phyloP scores from a whole-genome alignment of 140 eudicot genomes.

The Artemisia princeps region DNA sequence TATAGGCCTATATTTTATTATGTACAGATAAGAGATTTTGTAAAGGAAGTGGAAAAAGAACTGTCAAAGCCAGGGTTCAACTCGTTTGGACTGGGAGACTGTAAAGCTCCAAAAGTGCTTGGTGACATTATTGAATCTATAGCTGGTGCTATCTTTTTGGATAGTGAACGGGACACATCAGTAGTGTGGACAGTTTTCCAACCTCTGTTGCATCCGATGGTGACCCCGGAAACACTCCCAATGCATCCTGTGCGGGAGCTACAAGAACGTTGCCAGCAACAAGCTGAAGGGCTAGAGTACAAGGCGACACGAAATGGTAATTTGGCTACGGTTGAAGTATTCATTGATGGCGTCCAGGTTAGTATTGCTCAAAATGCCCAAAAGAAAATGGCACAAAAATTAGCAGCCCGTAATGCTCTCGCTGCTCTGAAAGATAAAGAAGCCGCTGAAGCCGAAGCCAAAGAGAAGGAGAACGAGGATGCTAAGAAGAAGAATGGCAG shows the following conservation, averaged over 20 bases:
- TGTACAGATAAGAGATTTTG: slow-evolving; percentile 81
- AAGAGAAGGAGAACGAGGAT: slow-evolving; percentile 38
- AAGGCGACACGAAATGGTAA: slow-evolving; percentile 82
- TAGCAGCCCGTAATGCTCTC: slow-evolving; percentile 97
- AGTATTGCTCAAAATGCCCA: slow-evolving; percentile 83
- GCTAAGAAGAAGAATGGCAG: slow-evolving; percentile 61
- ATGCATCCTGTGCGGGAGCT: slow-evolving; percentile 98
- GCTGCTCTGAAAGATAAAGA: slow-evolving; percentile 69
- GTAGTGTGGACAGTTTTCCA: slow-evolving; percentile 89
- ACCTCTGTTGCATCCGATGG: slow-evolving; percentile 91
- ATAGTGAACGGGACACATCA: slow-evolving; percentile 57
- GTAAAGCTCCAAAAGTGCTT: slow-evolving; percentile 99
- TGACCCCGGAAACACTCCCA: slow-evolving; percentile 96
- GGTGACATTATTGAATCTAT: slow-evolving; percentile 95
- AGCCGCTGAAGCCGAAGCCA: slow-evolving; percentile 43
- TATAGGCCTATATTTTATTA: not conserved
- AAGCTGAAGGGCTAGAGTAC: slow-evolving; percentile 96
- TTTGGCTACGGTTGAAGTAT: slow-evolving; percentile 85
- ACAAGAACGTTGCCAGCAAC: slow-evolving; percentile 98
- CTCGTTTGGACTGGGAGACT: slow-evolving; percentile 92
- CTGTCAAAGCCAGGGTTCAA: slow-evolving; percentile 76
- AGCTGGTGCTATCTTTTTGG: slow-evolving; percentile 94
- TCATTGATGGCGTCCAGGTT: slow-evolving; percentile 72
- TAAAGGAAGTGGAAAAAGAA: slow-evolving; percentile 70
- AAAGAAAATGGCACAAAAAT: slow-evolving; percentile 96